Conservation (phyloP, 2,329 filamentous ascomycete genomes). For the Microdochium nivale region DNA sequence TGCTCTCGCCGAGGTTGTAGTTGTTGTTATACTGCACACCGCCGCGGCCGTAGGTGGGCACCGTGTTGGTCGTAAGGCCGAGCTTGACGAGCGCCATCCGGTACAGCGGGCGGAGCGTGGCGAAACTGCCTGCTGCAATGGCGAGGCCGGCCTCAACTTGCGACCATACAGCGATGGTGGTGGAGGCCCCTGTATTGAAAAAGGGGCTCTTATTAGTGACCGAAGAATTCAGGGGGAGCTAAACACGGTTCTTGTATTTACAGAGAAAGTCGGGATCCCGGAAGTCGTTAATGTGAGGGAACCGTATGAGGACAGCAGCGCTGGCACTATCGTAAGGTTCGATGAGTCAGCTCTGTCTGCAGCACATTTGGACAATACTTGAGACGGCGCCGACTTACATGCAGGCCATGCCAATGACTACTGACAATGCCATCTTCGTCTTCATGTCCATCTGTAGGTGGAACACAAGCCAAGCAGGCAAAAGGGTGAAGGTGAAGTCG, state of each 20-base stretch:
- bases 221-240: no score
- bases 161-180: background rate
- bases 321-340: background rate
- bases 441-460: slow-evolving; percentile 36
- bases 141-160: background rate
- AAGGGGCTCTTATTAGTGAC: no score
- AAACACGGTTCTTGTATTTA: no score
- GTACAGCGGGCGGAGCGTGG: background rate
- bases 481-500: slow-evolving; percentile 38
- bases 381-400: slow-evolving; percentile 25
- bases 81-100: background rate
- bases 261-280: background rate
- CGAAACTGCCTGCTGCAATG: background rate
- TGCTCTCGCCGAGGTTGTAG: background rate
- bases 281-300: background rate
- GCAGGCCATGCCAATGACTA: slow-evolving; percentile 39
- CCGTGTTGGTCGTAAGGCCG: background rate
- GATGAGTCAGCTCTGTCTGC: background rate
- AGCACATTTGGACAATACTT: background rate
- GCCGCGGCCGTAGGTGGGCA: background rate
- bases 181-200: background rate
- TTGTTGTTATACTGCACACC: background rate
- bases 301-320: background rate
- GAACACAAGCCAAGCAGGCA: slow-evolving; percentile 43
- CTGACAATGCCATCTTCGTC: slow-evolving; percentile 35